These are phyloP conservation scores for Cladosporium sp. DNA, from an alignment of 2,329 filamentous ascomycete genomes.

Conservation along the genomic window DNA sequence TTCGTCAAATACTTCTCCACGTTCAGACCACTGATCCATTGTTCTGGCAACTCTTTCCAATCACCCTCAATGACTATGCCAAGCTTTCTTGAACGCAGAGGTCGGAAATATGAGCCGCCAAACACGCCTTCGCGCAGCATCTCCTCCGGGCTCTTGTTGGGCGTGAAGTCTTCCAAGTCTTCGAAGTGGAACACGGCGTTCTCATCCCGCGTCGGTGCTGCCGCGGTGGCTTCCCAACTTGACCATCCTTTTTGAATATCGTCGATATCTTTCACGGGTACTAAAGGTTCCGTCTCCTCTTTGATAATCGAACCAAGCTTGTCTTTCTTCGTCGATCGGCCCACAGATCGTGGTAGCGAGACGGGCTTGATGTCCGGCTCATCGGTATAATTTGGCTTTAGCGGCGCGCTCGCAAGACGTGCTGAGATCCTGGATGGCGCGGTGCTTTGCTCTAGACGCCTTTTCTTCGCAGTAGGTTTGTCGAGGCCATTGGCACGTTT, in stretches of 20 bases:
- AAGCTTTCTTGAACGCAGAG: slow-evolving; percentile 43
- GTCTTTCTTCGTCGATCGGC: slow-evolving; percentile 1
- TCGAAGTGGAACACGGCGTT: slow-evolving; percentile 45
- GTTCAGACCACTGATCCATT: slow-evolving; percentile 43
- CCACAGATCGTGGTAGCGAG: slow-evolving; percentile 20
- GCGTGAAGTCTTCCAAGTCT: slow-evolving; percentile 41
- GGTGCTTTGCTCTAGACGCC: slow-evolving; percentile 31
- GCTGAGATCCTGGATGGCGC: slow-evolving; percentile 44
- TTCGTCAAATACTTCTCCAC: slow-evolving; percentile 38
- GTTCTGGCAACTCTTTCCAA: slow-evolving; percentile 43
- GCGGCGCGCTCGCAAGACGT: slow-evolving; percentile 41
- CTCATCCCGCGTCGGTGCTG: slow-evolving; percentile 39
- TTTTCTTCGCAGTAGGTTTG: slow-evolving; percentile 35
- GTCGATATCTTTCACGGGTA: slow-evolving; percentile 29
- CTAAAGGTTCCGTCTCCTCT: slow-evolving; percentile 18
- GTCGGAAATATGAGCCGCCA: slow-evolving; percentile 51
- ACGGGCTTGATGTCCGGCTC: slow-evolving; percentile 30
- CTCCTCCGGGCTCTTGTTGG: slow-evolving; percentile 52
- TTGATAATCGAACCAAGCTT: slow-evolving; percentile 14
- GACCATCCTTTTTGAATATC: slow-evolving; percentile 39
- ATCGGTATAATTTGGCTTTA: slow-evolving; percentile 37
- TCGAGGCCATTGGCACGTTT: not conserved
- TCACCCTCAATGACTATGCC: slow-evolving; percentile 42
- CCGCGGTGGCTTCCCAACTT: slow-evolving; percentile 39
- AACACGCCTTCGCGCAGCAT: slow-evolving; percentile 52